Evolutionary conservation across 2,329 filamentous ascomycete species (phyloP), one percentile per base, ranked within the genome.

Genomic region (Trichoderma polysporum): DNA sequence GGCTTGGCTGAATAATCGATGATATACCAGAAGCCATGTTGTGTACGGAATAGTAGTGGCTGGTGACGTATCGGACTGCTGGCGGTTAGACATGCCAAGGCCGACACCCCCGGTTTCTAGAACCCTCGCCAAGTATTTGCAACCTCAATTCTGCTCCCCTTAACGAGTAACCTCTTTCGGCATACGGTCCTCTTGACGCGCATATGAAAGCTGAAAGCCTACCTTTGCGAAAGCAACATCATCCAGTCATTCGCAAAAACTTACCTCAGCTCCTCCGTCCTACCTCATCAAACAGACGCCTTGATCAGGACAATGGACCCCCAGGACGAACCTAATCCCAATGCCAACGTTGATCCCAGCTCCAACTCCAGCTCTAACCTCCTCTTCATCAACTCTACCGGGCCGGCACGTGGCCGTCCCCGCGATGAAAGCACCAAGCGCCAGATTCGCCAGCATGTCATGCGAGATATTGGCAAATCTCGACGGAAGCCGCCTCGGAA

Each of bases 401-500:
- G 50, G 2, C 61, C 66, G 17, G 35, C 60, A 0, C 60, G 19
- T 19, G 50, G 59, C 9, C 17, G 22, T n/a, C 41, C 60, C 17
- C 52, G 41, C n/a, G 58, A 67, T 58, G 47, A 57, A 15, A 25
- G 29, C 45, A 65, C 66, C 6, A 65, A 49, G 33, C 59, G 49
- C 60, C 41, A 57, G 17, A 67, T 65, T 10, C 66, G 60, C 27
- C 66, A 57, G 41, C 66, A 67, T 41, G 53, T 65, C 41, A 67
- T 67, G 66, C 50, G 59, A 41, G 60, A 67, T 9, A 67, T 67
- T 39, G 66, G 66, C 29, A 67, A 58, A 19, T 35, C 59, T 49
- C 59, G 66, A 29, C 66, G 66, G 19, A 67, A 67, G 53, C 66
- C 66, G 15, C 66, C 29, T 15, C 50, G 66, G 13, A 65, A 67